A percentile compares a stretch with the other conserved stretches of the same genome.
phyloP scores from a whole-genome alignment of 495 filamentous ascomycete species.

The Parmelia sp. region DNA sequence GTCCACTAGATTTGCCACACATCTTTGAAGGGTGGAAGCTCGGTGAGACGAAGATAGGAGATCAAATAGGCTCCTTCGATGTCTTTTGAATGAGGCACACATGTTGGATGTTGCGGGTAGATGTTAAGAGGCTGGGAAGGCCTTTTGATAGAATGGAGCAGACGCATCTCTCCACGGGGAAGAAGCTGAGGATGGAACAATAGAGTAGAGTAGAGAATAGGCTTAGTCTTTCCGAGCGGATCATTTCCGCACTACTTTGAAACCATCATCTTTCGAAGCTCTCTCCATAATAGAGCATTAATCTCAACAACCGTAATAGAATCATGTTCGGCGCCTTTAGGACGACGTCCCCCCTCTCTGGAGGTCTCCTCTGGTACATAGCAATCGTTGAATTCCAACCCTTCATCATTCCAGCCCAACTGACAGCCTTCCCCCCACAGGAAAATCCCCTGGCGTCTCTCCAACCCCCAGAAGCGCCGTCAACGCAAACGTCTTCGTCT shows the following conservation, averaged over 20 bases:
- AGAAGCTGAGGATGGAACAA: not conserved
- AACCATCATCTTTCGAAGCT: not conserved
- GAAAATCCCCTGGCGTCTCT: conserved; percentile 98
- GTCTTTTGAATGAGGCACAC: too few species aligned
- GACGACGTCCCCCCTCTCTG: conserved; percentile 64
- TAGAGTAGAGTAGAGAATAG: too few species aligned
- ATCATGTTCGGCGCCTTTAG: conserved; percentile 78
- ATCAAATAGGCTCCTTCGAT: not conserved
- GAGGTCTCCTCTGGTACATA: conserved; percentile 77
- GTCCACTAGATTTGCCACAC: not conserved
- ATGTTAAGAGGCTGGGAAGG: not conserved
- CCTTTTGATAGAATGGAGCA: not conserved
- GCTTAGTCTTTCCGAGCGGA: not conserved
- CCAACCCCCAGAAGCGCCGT: conserved; percentile 77
- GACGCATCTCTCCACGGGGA: not conserved
- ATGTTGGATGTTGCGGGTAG: too few species aligned
- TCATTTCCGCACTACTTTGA: not conserved
- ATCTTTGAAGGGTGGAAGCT: not conserved
- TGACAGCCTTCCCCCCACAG: conserved; percentile 40
- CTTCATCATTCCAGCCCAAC: conserved; percentile 2
- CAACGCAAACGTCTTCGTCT: conserved; percentile 78
- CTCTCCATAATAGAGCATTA: not conserved
- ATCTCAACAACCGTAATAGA: not conserved
- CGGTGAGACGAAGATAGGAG: not conserved
- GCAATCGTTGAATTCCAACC: not conserved